These are phyloP conservation scores for Mycena chlorophos DNA, from an alignment of 768 basidiomycete species.

Conservation along the genomic window DNA sequence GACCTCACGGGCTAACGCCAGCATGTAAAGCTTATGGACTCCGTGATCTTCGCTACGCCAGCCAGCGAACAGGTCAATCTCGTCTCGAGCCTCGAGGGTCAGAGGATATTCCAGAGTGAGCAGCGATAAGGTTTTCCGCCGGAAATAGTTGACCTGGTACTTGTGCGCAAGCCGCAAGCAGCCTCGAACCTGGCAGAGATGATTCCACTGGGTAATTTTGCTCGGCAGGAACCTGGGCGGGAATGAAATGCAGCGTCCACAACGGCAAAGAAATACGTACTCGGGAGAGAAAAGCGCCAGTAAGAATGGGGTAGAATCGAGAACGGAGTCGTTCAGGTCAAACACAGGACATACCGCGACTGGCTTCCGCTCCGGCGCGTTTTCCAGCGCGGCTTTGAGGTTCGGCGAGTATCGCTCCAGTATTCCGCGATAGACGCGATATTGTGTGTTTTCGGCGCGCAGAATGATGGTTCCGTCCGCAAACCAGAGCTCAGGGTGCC, in stretches of 20 bases:
- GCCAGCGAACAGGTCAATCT: background rate
- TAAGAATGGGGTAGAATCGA: too few relatives aligned
- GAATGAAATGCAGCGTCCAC: slow-evolving; percentile 19
- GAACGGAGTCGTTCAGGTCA: too few relatives aligned
- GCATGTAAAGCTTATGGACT: background rate
- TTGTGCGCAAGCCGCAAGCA: background rate
- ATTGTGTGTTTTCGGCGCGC: background rate
- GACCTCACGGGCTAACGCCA: slow-evolving; percentile 14
- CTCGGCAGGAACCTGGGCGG: background rate
- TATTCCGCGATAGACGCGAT: slow-evolving; percentile 2
- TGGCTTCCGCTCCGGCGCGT: slow-evolving; percentile 23
- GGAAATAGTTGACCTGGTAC: background rate
- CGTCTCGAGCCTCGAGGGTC: too few relatives aligned
- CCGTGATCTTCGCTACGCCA: background rate
- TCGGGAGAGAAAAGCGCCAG: too few relatives aligned
- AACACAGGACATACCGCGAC: too few relatives aligned
- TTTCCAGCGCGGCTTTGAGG: slow-evolving; percentile 4
- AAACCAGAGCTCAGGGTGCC: slow-evolving; percentile 5
- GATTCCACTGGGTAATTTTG: background rate
- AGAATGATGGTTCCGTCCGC: slow-evolving; percentile 9
- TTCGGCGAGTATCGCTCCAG: background rate
- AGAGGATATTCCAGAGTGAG: background rate
- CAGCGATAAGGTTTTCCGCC: background rate
- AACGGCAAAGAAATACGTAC: too few relatives aligned
- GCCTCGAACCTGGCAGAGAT: background rate